Evolutionary conservation across 345 rosid genomes (phyloP).

Genomic region (Euphorbia lathyris): DNA sequence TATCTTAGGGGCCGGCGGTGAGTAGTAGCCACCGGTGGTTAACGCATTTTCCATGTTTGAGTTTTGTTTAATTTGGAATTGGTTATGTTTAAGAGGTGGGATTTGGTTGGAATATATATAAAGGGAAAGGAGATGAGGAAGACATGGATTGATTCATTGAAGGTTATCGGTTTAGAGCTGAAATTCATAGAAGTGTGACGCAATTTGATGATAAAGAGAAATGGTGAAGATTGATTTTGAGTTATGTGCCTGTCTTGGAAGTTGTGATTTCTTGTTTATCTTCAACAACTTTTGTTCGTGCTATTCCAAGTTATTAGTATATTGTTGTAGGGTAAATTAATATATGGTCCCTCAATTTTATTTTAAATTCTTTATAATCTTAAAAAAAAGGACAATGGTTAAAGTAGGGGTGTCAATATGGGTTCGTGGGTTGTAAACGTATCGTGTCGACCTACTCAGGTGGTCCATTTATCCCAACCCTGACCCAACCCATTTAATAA

Average conservation of each 20-base stretch:
- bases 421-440: too few species aligned
- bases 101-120: background rate
- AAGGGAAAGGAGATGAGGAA: background rate
- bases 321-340: too few species aligned
- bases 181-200: constrained; percentile 7
- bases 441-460: too few species aligned
- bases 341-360: too few species aligned
- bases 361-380: too few species aligned
- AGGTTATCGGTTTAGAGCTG: constrained; percentile 15
- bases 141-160: constrained; percentile 8
- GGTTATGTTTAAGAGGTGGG: background rate
- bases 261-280: background rate
- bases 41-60: background rate
- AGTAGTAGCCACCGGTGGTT: constrained; percentile 3
- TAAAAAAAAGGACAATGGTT: too few species aligned
- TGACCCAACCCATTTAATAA: too few species aligned
- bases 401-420: too few species aligned
- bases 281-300: too few species aligned
- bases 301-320: too few species aligned
- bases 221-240: background rate
- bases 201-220: background rate
- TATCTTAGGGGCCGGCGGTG: constrained; percentile 1
- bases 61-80: background rate
- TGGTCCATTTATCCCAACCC: too few species aligned
- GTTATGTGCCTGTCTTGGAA: constrained; percentile 19